Conservation (phyloP, 1,139 yeast genomes). For the Diutina mesorugosa region DNA sequence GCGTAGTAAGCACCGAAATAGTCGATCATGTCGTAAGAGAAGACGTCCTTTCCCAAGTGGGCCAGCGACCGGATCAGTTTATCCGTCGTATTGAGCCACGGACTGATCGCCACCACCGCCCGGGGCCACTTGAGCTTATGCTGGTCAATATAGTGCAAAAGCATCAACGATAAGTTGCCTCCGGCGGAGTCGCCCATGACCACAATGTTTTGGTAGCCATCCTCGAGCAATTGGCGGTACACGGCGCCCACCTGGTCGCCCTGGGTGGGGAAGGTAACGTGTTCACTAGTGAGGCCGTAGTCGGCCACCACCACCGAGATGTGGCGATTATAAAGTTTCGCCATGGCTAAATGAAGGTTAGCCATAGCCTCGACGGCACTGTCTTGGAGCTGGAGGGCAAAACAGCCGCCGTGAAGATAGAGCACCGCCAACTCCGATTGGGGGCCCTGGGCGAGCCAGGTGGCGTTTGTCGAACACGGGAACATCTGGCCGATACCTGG, state of each 20-base stretch:
- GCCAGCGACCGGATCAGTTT: not conserved
- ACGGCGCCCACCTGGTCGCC: constrained; percentile 19
- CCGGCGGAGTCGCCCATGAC: constrained; percentile 39
- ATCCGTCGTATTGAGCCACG: not conserved
- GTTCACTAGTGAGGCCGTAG: constrained; percentile 22
- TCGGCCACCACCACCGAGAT: constrained; percentile 22
- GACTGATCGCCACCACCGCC: not conserved
- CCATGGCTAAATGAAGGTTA: constrained; percentile 3
- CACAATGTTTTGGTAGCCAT: constrained; percentile 19
- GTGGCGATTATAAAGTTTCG: constrained; percentile 1
- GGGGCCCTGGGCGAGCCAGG: not conserved
- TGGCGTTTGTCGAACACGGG: not conserved
- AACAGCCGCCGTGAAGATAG: constrained; percentile 6
- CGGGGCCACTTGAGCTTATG: not conserved
- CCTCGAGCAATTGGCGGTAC: constrained; percentile 14
- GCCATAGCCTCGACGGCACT: constrained; percentile 3
- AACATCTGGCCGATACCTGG: not conserved
- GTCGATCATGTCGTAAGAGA: constrained; percentile 2
- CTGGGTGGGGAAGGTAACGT: constrained; percentile 24
- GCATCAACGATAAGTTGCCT: constrained; percentile 20
- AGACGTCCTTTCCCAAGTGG: constrained; percentile 5
- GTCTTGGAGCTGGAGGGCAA: constrained; percentile 5
- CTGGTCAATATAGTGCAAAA: not conserved
- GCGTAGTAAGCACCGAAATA: constrained; percentile 3
- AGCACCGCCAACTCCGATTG: constrained; percentile 2